Evolutionary conservation across 768 basidiomycete genomes (phyloP), one percentile per base, ranked within the genome.

Genomic region (Phylloporus scabripes): DNA sequence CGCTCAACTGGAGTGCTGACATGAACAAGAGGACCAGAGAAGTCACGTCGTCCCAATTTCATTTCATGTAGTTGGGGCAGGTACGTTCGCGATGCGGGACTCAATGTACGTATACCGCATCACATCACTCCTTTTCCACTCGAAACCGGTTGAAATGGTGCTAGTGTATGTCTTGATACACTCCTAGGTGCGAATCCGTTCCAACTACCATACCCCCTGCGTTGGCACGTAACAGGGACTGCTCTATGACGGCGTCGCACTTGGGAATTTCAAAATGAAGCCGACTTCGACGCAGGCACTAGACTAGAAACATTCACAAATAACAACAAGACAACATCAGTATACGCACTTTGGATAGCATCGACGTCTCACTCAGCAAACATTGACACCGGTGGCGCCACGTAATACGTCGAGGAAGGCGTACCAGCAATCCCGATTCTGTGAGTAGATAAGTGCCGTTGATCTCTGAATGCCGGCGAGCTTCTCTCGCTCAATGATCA

Each of bases 141-240:
- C 47, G 59, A 51, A 41, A 40, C 53, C 60, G 57, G 42, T 52
- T 46, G 42, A 32, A 38, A 48, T 42, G 21, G 34, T 4, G 18
- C 12, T 24, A 26, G 45, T 15, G 45, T 11, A 10, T 38, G 18
- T 23, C 14, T 12, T 24, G 36, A 6, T 40, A 23, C 21, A 24
- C 14, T 14, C 29, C 28, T 28, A 24, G 24, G 42, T 14, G 42
- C 15, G 45, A 51, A 49, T 49, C 52, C 18, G 28, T 36, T 48
- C 31, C 45, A 29, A 47, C 21, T 7, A 20, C 33, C 45, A 32
- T 15, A 21, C 33, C 44, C 8, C 48, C 31, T 50, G 24, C 46
- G 12, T 7, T 46, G 14, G 21, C 48, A 59, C 42, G 48, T 55
- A 54, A 54, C 45, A 41, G 31, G 46, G 32, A 34, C 46, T 28